Conservation (phyloP, 345 rosid genomes). For the Angophora floribunda region DNA sequence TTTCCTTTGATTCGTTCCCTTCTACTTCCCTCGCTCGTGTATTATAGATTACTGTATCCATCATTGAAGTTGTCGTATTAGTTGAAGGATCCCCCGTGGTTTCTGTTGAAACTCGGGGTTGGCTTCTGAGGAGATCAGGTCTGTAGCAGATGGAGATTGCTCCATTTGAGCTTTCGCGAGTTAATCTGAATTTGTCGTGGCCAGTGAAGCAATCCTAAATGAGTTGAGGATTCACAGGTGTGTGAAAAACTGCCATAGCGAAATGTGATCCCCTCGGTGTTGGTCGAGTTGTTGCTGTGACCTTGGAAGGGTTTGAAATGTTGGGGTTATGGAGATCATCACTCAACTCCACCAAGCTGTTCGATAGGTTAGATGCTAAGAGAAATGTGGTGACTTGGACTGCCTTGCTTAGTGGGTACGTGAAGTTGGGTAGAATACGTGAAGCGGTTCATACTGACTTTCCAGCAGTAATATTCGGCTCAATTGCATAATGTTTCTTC, state of each 20-base stretch:
- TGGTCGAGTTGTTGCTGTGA: background rate
- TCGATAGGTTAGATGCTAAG: conserved; percentile 37
- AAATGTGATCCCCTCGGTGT: background rate
- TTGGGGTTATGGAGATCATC: background rate
- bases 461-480: background rate
- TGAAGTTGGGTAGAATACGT: conserved; percentile 23
- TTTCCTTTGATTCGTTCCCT: too few species aligned
- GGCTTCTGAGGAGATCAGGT: background rate
- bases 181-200: background rate
- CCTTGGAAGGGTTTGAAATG: background rate
- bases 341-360: conserved; percentile 16
- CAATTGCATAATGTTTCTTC: background rate
- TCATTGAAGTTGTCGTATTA: background rate
- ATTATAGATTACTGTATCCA: background rate
- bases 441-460: conserved; percentile 23
- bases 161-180: background rate
- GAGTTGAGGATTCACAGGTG: background rate
- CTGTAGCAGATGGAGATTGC: background rate
- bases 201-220: background rate
- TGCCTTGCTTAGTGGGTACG: conserved; percentile 49
- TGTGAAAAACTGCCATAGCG: background rate
- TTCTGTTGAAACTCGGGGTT: too few species aligned
- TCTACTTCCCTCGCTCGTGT: too few species aligned
- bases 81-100: background rate
- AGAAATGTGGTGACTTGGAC: conserved; percentile 78